phyloP scores from a whole-genome alignment of 768 basidiomycete species.

The Termitomyces sp. region DNA sequence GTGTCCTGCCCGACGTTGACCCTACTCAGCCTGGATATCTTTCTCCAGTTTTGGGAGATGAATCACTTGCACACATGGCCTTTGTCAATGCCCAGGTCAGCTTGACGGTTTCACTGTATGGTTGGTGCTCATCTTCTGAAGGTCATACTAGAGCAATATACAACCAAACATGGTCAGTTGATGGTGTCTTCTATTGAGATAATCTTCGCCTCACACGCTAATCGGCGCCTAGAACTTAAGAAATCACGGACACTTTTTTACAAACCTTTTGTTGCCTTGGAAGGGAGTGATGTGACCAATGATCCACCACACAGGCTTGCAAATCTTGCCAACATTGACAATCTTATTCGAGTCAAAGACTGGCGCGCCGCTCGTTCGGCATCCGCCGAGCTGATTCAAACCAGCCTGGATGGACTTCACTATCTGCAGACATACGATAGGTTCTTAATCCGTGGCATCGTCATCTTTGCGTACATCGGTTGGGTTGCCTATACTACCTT shows the following conservation, averaged over 20 bases:
- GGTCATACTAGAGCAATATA: slow-evolving; percentile 74
- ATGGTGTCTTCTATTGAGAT: background rate
- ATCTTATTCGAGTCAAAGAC: slow-evolving; percentile 31
- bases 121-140: slow-evolving; percentile 16
- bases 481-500: slow-evolving; percentile 70
- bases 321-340: slow-evolving; percentile 38
- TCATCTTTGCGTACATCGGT: slow-evolving; percentile 66
- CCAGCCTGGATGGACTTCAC: slow-evolving; percentile 55
- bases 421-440: slow-evolving; percentile 88
- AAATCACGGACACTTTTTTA: slow-evolving; percentile 53
- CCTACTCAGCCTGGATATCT: slow-evolving; percentile 57
- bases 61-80: slow-evolving; percentile 46
- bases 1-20: slow-evolving; percentile 74
- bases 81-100: slow-evolving; percentile 61
- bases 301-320: slow-evolving; percentile 28
- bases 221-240: slow-evolving; percentile 50
- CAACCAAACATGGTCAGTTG: slow-evolving; percentile 66
- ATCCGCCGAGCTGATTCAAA: slow-evolving; percentile 48
- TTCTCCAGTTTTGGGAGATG: slow-evolving; percentile 37
- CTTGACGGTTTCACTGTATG: background rate
- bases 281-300: slow-evolving; percentile 16
- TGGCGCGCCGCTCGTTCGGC: slow-evolving; percentile 47
- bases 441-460: slow-evolving; percentile 62
- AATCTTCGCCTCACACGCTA: background rate
- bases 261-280: slow-evolving; percentile 51